Evolutionary conservation across 768 basidiomycete genomes (phyloP).

Genomic region (Rossbeevera mucosa): DNA sequence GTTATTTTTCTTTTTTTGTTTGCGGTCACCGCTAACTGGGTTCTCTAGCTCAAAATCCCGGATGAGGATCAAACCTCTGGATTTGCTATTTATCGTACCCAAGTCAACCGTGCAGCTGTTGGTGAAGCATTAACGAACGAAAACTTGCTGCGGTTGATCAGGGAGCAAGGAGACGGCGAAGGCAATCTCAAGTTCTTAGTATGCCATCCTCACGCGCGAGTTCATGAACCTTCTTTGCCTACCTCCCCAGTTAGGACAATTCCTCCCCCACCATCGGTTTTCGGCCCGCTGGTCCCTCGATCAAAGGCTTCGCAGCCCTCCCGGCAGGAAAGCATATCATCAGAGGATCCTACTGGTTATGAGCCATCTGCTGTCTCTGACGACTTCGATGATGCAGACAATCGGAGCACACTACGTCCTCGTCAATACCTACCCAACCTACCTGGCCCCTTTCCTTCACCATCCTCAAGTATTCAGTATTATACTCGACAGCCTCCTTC

Average conservation of each 20-base stretch:
- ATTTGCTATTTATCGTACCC: conserved; percentile 82
- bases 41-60: conserved; percentile 62
- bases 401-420: conserved; percentile 43
- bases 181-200: conserved; percentile 85
- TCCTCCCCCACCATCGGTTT: conserved; percentile 46
- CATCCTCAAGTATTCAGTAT: conserved; percentile 38
- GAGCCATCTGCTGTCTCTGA: conserved; percentile 52
- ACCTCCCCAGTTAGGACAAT: conserved; percentile 42
- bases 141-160: conserved; percentile 66
- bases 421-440: conserved; percentile 30
- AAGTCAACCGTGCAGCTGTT: conserved; percentile 74
- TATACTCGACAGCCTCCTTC: conserved; percentile 37
- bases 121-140: conserved; percentile 72
- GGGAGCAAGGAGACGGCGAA: conserved; percentile 65
- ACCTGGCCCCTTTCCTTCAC: conserved; percentile 24
- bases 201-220: conserved; percentile 56
- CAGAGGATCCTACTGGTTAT: conserved; percentile 61
- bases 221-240: conserved; percentile 47
- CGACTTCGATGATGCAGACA: conserved; percentile 58
- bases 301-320: conserved; percentile 47
- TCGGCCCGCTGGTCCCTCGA: conserved; percentile 48
- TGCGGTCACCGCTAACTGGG: conserved; percentile 1
- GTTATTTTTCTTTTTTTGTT: conserved; percentile 36
- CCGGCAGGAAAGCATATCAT: conserved; percentile 67
- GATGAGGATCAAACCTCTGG: conserved; percentile 73